A percentile compares a stretch with the other conserved stretches of the same genome.
These are phyloP conservation scores for Aspergillus japonicus DNA, from an alignment of 2,329 filamentous ascomycete species.

Conservation along the genomic window DNA sequence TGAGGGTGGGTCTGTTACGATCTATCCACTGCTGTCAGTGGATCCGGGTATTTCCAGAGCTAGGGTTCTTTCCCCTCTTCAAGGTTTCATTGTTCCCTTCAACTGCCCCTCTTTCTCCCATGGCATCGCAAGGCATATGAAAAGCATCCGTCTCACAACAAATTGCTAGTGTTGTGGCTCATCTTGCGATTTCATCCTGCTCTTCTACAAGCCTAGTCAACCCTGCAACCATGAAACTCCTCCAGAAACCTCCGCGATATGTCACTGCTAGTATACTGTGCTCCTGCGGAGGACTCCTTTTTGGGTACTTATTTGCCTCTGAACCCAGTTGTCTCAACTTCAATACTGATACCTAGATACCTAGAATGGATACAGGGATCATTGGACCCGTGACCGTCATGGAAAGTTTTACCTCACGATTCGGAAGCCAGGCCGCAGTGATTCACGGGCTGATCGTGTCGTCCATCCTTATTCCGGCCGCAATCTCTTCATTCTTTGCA, in stretches of 20 bases:
- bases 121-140: background rate
- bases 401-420: slow-evolving; percentile 50
- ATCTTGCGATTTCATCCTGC: background rate
- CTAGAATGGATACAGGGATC: slow-evolving; percentile 50
- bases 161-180: background rate
- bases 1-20: background rate
- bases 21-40: background rate
- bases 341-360: background rate
- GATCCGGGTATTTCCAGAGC: background rate
- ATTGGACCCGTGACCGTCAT: slow-evolving; percentile 62
- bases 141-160: background rate
- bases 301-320: slow-evolving; percentile 13
- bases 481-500: slow-evolving; percentile 57
- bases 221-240: slow-evolving; percentile 5
- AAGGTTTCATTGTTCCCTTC: background rate
- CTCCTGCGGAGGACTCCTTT: slow-evolving; percentile 20
- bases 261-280: slow-evolving; percentile 20
- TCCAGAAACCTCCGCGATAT: slow-evolving; percentile 18
- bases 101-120: background rate
- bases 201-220: background rate
- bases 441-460: slow-evolving; percentile 61
- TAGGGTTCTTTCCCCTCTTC: background rate
- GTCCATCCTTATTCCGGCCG: slow-evolving; percentile 58
- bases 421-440: slow-evolving; percentile 53
- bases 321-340: background rate